phyloP scores from a whole-genome alignment of 2,329 filamentous ascomycete genomes.

The Clonostachys rhizophaga region DNA sequence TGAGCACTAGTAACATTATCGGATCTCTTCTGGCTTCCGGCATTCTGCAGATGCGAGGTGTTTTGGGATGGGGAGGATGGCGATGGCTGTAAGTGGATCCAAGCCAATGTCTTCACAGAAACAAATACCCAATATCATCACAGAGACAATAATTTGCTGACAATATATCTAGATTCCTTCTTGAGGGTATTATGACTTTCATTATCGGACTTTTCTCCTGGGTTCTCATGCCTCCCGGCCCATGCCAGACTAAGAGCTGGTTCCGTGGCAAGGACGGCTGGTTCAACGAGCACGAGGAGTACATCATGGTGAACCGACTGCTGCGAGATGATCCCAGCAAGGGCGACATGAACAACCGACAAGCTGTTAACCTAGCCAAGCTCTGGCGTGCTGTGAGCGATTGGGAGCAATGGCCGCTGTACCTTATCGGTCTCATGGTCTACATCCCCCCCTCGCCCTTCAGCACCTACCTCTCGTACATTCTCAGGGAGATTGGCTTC shows the following conservation, averaged over 20 bases:
- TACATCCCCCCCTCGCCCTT: slow-evolving; percentile 37
- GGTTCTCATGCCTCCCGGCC: slow-evolving; percentile 38
- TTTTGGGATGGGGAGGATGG: slow-evolving; percentile 31
- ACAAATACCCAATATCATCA: neutral
- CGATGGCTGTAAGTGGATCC: slow-evolving; percentile 17
- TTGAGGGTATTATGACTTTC: slow-evolving; percentile 24
- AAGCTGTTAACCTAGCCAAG: slow-evolving; percentile 27
- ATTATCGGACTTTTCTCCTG: slow-evolving; percentile 36
- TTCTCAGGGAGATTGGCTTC: slow-evolving; percentile 34
- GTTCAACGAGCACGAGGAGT: slow-evolving; percentile 57
- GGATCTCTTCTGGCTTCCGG: slow-evolving; percentile 43
- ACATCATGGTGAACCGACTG: slow-evolving; percentile 57
- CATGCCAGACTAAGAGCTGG: slow-evolving; percentile 47
- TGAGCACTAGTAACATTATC: slow-evolving; percentile 49
- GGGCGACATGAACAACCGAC: slow-evolving; percentile 56
- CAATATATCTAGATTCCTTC: slow-evolving; percentile 4
- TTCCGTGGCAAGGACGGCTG: slow-evolving; percentile 55
- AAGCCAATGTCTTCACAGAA: neutral
- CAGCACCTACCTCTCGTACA: slow-evolving; percentile 37
- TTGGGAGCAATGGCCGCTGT: slow-evolving; percentile 57
- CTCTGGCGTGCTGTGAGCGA: slow-evolving; percentile 50
- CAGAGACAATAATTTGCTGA: neutral
- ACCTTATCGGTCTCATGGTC: slow-evolving; percentile 43
- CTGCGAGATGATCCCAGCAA: slow-evolving; percentile 57
- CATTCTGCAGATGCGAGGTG: slow-evolving; percentile 27